Evolutionary conservation across 2,329 filamentous ascomycete genomes (phyloP), one percentile per base, ranked within the genome.

Genomic region (Colletotrichum costaricense): DNA sequence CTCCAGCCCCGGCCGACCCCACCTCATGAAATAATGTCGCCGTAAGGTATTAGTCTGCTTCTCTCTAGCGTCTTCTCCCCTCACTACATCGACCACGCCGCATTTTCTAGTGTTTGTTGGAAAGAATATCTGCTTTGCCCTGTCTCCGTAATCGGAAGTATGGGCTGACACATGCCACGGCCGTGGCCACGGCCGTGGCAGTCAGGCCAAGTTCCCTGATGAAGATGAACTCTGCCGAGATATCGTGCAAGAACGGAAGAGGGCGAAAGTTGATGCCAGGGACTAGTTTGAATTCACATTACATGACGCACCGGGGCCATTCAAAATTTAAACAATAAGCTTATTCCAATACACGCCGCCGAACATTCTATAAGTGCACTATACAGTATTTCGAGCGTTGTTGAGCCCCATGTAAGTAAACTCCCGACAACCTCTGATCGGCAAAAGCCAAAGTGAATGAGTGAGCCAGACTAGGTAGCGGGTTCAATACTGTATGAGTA

Each of bases 211-310:
- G 19, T 8, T n/a, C 19, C 19, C 16, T 46, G 2, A 46, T 46
- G 16, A 46, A 46, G 19, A 8, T 46, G 42, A 4, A 46, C 16
- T 8, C 1, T 46, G 42, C 19, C 42, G 42, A 46, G 19, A 19
- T 8, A n/a, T 42, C 35, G 35, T 16, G 14, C 2, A 16, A 6
- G 5, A 16, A 42, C 35, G 35, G 16, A 42, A 42, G 16, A 19
- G 38, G 16, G 38, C 11, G 38, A 19, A 42, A 8, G 38, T 19
- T 42, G 14, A 16, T 42, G 7, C 6, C 42, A 49, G 19, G 19
- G 8, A 0, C 0, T 8, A 4, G 9, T 49, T 2, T 2, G 19
- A n/a, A 22, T n/a, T 22, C 7, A n/a, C 19, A 2, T 22, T n/a
- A 11, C 42, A n/a, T 1, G 42, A 49, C 42, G 42, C 11, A n/a